Conservation (phyloP, 2,329 filamentous ascomycete genomes). For the Remersonia thermophila region DNA sequence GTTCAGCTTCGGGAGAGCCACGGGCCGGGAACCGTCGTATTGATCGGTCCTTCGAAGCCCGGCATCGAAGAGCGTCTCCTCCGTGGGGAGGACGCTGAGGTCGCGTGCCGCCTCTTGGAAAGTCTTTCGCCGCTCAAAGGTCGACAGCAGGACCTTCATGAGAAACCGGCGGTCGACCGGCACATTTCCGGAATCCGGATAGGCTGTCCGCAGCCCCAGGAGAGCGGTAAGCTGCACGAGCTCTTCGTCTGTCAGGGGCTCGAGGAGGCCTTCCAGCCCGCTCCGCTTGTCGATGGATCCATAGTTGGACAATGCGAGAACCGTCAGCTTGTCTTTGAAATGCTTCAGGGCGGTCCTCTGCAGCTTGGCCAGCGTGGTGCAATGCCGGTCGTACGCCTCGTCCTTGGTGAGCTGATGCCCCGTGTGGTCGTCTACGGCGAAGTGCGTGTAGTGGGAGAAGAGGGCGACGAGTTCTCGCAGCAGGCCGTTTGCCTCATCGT, state of each 20-base stretch:
- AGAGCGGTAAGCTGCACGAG: conserved; percentile 54
- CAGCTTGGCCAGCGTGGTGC: conserved; percentile 60
- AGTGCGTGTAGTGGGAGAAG: conserved; percentile 77
- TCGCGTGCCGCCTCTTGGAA: conserved; percentile 69
- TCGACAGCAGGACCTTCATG: conserved; percentile 60
- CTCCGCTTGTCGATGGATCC: conserved; percentile 69
- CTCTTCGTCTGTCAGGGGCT: conserved; percentile 61
- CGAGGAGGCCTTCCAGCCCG: conserved; percentile 67
- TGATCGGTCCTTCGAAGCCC: conserved; percentile 68
- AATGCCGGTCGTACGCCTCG: conserved; percentile 71
- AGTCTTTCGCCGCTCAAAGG: conserved; percentile 63
- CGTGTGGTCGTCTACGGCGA: conserved; percentile 83
- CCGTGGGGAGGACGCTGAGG: conserved; percentile 72
- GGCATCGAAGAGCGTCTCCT: conserved; percentile 66
- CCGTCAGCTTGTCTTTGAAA: conserved; percentile 83
- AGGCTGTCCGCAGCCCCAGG: conserved; percentile 70
- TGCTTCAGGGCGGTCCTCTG: conserved; percentile 68
- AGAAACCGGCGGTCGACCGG: conserved; percentile 50
- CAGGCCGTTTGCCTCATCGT: conserved; percentile 60
- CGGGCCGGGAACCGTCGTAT: conserved; percentile 75
- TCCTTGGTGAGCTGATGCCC: conserved; percentile 60
- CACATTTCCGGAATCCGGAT: conserved; percentile 59
- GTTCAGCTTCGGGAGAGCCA: conserved; percentile 89
- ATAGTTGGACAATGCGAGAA: conserved; percentile 85
- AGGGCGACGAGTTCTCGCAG: conserved; percentile 70